Evolutionary conservation across 208 protist genomes (phyloP), one percentile per base, ranked within the genome.

Genomic region (Plasmodiophora brassicae): DNA sequence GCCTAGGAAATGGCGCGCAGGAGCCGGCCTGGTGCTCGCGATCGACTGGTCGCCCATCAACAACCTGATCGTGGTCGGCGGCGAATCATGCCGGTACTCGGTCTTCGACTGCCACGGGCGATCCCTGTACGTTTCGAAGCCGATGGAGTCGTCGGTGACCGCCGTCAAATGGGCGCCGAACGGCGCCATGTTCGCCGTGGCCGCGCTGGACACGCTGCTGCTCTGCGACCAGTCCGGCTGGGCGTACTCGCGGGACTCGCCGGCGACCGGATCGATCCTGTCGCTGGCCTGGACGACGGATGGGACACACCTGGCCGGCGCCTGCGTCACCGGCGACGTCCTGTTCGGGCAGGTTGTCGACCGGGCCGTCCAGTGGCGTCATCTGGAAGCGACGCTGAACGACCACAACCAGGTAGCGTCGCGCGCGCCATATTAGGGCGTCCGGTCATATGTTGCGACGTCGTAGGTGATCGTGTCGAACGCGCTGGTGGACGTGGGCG

Each of bases 191-290:
- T 86, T 86, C 50, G 84, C 84, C 1, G 84, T 57, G 35, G 84
- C 28, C 5, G 25, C 14, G 10, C 84, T 71, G 45, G 50, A 86
- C 43, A n/a, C n/a, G 5, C 28, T 86, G 1, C 20, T 86, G 50
- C n/a, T 86, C 28, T 86, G 84, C 50, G 84, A 86, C 50, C 84
- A n/a, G 44, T 65, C 50, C 45, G 84, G 84, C 32, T 78, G 65
- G 65, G 5, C n/a, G n/a, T 78, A 78, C n/a, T 78, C 65, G n/a
- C 5, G 65, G 14, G 14, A 78, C 41, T 5, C 65, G n/a, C 32
- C n/a, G n/a, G 32, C 65, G 65, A 78, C 65, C 5, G 65, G 65
- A 5, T 78, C 65, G 14, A 78, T 78, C 5, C n/a, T 78, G 65
- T 78, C 65, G 5, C 41, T 78, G n/a, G 20, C 14, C n/a, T 78